Evolutionary conservation across 805 yeast species (phyloP), one percentile per base, ranked within the genome.

Genomic region (Saccharomyces cerevisiae): DNA sequence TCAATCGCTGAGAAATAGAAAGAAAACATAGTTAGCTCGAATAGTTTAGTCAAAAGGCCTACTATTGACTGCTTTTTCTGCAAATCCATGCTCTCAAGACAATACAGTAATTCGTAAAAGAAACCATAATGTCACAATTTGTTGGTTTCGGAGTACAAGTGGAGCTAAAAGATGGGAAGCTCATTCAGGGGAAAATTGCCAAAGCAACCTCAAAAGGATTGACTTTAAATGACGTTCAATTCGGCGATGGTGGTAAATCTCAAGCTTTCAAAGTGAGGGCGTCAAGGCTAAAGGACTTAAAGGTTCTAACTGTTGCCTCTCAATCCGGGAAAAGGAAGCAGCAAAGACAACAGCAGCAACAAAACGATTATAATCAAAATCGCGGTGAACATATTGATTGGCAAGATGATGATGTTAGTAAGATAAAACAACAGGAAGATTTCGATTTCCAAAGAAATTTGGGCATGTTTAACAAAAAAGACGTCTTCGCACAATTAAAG

Each of bases 361-460:
- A 53, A 50, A 66, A 59, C 51, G 63, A 59, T 53, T 62, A 57
- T 46, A 59, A 48, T 46, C 58, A 51, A 58, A 68, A 55, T n/a
- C 46, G 29, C 27, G 64, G 64, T 11, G 64, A 69, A 21, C 70
- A 72, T 11, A 73, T 74, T 2, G 79, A 74, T 49, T 81, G 83
- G 83, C 66, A 65, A 48, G 77, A 74, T 52, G 81, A 76, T 46
- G 80, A 78, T 54, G 76, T 81, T 31, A 59, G 71, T 54, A 71
- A 74, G 55, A 77, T 80, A 66, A 76, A 80, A 59, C 57, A 70
- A 21, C 67, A 76, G 53, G 77, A 74, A 24, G 97, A 89, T 58
- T 91, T 91, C 70, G 97, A 91, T 68, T 91, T 91, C 69, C 88
- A 82, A 53, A 84, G 88, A 13, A 88, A 87, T 65, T 76, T 91